phyloP scores from a whole-genome alignment of 495 filamentous ascomycete genomes.

The Pyrenopolyporus hunteri region DNA sequence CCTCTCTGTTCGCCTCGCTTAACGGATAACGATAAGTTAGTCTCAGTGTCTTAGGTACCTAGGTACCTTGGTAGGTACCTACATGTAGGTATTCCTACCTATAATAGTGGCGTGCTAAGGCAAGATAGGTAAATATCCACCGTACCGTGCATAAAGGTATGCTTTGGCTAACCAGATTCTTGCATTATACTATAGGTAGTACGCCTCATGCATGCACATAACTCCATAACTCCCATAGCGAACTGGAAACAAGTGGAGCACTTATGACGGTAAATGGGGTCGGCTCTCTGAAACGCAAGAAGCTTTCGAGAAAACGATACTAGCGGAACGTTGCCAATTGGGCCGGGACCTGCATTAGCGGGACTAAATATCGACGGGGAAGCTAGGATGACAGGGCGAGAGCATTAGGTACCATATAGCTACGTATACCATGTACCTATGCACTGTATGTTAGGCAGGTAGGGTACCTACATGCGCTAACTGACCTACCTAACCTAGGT shows the following conservation, averaged over 20 bases:
- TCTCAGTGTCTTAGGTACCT: background rate
- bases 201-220: too few species aligned
- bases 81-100: constrained; percentile 2
- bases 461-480: too few species aligned
- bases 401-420: background rate
- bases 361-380: constrained; percentile 35
- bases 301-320: constrained; percentile 32
- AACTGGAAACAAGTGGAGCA: constrained; percentile 9
- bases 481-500: background rate
- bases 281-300: constrained; percentile 34
- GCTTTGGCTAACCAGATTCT: too few species aligned
- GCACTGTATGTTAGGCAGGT: too few species aligned
- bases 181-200: too few species aligned
- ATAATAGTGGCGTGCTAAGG: too few species aligned
- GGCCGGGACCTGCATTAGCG: constrained; percentile 39
- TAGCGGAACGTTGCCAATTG: constrained; percentile 40
- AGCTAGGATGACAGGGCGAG: constrained; percentile 18
- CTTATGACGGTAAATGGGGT: constrained; percentile 1
- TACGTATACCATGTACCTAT: background rate
- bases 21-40: constrained; percentile 30
- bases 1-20: constrained; percentile 35
- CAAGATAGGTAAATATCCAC: too few species aligned
- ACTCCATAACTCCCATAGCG: too few species aligned
- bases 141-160: too few species aligned
- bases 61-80: background rate